These are phyloP conservation scores for Alternaria postmessia DNA, from an alignment of 2,329 filamentous ascomycete genomes.

Conservation along the genomic window DNA sequence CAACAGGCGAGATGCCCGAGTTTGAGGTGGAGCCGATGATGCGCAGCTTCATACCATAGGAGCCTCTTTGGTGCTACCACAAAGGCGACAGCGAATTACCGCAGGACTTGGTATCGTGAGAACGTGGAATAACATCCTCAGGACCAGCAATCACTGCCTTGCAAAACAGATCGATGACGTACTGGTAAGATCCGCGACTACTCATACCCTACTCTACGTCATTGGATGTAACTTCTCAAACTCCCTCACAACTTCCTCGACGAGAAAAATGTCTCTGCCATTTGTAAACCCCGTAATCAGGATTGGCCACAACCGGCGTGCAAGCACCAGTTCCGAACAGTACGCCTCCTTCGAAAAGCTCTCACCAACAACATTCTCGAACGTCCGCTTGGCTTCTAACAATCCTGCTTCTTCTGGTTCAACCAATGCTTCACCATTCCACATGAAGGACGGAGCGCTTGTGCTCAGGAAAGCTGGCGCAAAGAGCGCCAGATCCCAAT, in stretches of 20 bases:
- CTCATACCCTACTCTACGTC: not conserved
- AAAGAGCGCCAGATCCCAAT: conserved; percentile 36
- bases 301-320: not conserved
- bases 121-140: not conserved
- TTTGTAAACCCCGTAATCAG: not conserved
- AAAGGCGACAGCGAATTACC: not conserved
- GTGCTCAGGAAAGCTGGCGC: conserved; percentile 26
- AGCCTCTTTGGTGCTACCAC: not conserved
- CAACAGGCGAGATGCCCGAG: fast-evolving
- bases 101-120: not conserved
- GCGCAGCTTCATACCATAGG: too few species aligned
- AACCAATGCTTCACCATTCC: conserved; percentile 5
- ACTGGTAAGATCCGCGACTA: too few species aligned
- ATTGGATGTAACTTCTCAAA: not conserved
- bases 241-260: not conserved
- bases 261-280: not conserved
- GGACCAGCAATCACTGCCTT: not conserved
- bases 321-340: not conserved
- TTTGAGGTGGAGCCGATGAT: too few species aligned
- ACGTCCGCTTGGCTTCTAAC: not conserved
- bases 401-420: not conserved
- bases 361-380: not conserved
- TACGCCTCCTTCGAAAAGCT: not conserved
- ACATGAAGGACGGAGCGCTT: conserved; percentile 29
- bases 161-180: not conserved